These are phyloP conservation scores for Ceratobasidium sp. DNA, from an alignment of 1,284 basidiomycete species.

Conservation along the genomic window DNA sequence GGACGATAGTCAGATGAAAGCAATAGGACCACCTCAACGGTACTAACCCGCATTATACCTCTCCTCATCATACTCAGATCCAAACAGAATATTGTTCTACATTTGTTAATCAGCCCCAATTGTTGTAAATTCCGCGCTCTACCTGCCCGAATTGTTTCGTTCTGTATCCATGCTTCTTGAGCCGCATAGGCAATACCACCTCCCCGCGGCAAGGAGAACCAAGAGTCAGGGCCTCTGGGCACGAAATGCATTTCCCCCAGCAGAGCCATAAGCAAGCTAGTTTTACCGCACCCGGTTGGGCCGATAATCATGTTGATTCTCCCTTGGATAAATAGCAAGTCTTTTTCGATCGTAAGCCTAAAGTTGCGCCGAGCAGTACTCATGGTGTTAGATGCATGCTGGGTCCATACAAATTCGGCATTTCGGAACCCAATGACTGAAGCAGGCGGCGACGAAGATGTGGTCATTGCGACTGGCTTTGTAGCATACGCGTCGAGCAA, in stretches of 20 bases:
- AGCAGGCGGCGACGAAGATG: constrained; percentile 45
- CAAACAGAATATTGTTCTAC: constrained; percentile 69
- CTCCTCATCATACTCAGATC: constrained; percentile 62
- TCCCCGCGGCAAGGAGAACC: constrained; percentile 67
- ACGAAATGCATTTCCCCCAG: constrained; percentile 60
- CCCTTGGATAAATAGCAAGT: constrained; percentile 62
- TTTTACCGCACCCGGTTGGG: constrained; percentile 59
- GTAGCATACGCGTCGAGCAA: constrained; percentile 58
- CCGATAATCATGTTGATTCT: constrained; percentile 68
- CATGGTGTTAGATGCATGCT: constrained; percentile 43
- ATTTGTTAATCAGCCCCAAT: background rate
- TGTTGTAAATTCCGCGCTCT: too few relatives aligned
- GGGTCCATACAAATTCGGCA: constrained; percentile 57
- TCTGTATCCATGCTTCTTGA: constrained; percentile 77
- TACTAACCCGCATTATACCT: constrained; percentile 54
- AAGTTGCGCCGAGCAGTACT: constrained; percentile 51
- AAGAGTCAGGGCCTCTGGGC: constrained; percentile 60
- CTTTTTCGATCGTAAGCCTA: constrained; percentile 54
- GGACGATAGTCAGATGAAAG: background rate
- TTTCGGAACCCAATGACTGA: constrained; percentile 54
- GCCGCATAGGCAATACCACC: constrained; percentile 75
- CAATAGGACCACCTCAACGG: constrained; percentile 30
- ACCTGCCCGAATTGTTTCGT: constrained; percentile 58
- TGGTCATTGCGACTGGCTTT: constrained; percentile 47
- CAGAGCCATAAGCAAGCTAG: constrained; percentile 58